A percentile compares a stretch with the other conserved stretches of the same genome.
Evolutionary conservation across 1,139 yeast species (phyloP).

Genomic region (Pichia sp.): DNA sequence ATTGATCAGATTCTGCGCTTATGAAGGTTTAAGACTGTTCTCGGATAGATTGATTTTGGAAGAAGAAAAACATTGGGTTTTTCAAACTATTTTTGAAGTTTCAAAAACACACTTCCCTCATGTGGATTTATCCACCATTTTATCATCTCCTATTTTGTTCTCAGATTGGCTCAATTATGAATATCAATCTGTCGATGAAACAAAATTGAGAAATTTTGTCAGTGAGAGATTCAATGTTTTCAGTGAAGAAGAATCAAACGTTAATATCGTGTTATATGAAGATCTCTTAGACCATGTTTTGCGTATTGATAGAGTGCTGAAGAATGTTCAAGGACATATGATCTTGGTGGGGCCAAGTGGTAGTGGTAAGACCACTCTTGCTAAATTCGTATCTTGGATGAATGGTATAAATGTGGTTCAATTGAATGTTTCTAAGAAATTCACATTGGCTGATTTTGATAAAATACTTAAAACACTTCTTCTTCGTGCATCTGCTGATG

Average conservation of each 20-base stretch:
- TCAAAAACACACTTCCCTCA: conserved; percentile 48
- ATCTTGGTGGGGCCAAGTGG: conserved; percentile 86
- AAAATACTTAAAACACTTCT: conserved; percentile 55
- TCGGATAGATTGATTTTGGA: conserved; percentile 61
- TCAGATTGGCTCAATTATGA: conserved; percentile 73
- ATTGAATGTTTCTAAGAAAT: conserved; percentile 55
- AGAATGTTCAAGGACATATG: conserved; percentile 89
- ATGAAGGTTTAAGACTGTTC: conserved; percentile 78
- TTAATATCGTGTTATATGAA: conserved; percentile 61
- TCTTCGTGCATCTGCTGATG: conserved; percentile 46
- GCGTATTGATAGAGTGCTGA: conserved; percentile 77
- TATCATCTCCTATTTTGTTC: conserved; percentile 54
- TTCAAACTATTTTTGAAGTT: conserved; percentile 38
- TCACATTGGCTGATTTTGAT: conserved; percentile 66
- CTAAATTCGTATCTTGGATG: conserved; percentile 90
- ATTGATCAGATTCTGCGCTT: conserved; percentile 70
- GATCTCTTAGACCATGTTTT: conserved; percentile 74
- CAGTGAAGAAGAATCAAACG: conserved; percentile 72
- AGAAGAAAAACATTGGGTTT: conserved; percentile 54
- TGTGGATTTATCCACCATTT: conserved; percentile 37
- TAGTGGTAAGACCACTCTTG: conserved; percentile 76
- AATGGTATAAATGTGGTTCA: conserved; percentile 69
- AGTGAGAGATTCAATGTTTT: conserved; percentile 67
- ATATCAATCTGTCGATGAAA: conserved; percentile 56
- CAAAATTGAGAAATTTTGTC: conserved; percentile 53